A percentile compares a stretch with the other conserved stretches of the same genome.
phyloP scores from a whole-genome alignment of 2,329 filamentous ascomycete species.

The Fusarium stilboides region DNA sequence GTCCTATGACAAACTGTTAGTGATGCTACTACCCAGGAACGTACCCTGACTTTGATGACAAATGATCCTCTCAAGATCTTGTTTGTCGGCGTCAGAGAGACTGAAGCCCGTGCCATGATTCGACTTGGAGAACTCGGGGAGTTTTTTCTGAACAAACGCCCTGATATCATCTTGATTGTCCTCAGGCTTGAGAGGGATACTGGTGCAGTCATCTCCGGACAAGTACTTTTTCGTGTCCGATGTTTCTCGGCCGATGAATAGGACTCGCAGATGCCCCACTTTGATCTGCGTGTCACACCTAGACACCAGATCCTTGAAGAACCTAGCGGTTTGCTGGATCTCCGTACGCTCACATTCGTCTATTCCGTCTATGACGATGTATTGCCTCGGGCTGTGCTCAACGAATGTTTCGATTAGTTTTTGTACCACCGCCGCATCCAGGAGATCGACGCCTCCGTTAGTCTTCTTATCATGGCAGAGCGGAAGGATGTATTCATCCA shows the following conservation, averaged over 20 bases:
- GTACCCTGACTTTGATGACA: slow-evolving; percentile 8
- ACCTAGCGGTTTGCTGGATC: background rate
- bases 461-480: background rate
- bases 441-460: background rate
- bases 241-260: slow-evolving; percentile 17
- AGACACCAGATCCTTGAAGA: slow-evolving; percentile 1
- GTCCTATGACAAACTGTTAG: too few species aligned
- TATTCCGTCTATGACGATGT: slow-evolving; percentile 1
- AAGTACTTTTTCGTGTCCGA: background rate
- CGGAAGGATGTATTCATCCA: slow-evolving; percentile 6
- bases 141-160: background rate
- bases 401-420: slow-evolving; percentile 13
- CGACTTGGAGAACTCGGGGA: background rate
- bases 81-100: background rate
- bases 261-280: background rate
- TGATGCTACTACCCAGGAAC: too few species aligned
- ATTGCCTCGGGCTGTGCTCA: background rate
- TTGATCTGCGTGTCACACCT: background rate
- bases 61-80: background rate
- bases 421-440: background rate
- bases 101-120: background rate
- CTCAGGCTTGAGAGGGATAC: background rate
- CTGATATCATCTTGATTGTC: slow-evolving; percentile 14
- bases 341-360: background rate
- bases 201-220: background rate